Evolutionary conservation across 371 early-diverging fungal genomes (phyloP).

Genomic region (Mucor plumbeus): DNA sequence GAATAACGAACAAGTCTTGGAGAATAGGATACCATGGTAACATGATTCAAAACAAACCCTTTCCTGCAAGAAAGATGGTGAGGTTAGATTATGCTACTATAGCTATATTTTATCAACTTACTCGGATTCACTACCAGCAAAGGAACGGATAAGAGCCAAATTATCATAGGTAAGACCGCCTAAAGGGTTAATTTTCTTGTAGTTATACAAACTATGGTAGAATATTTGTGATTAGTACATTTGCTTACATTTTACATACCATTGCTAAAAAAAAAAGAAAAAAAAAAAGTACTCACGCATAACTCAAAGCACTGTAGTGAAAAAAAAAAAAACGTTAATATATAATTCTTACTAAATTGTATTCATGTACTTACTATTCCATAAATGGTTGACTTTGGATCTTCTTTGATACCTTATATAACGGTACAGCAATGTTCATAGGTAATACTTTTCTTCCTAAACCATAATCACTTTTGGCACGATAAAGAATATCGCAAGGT

Average conservation of each 20-base stretch:
- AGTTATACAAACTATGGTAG: constrained; percentile 75
- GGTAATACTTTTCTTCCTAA: constrained; percentile 79
- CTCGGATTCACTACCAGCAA: constrained; percentile 77
- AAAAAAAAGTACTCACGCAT: constrained; percentile 39
- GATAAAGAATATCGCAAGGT: constrained; percentile 82
- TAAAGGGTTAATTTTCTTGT: constrained; percentile 66
- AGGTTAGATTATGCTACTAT: not conserved
- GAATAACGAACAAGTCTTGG: constrained; percentile 69
- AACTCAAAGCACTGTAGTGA: constrained; percentile 41
- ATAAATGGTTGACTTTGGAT: constrained; percentile 84
- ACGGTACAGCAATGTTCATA: constrained; percentile 80
- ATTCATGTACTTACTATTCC: constrained; percentile 74
- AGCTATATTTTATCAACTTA: constrained; percentile 55
- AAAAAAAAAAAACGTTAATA: constrained; percentile 3
- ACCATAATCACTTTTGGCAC: constrained; percentile 75
- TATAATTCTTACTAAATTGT: constrained; percentile 9
- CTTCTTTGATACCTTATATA: constrained; percentile 72
- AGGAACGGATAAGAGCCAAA: constrained; percentile 75
- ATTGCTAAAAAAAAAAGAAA: too few relatives aligned
- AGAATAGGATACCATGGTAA: constrained; percentile 84
- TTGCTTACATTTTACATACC: not conserved
- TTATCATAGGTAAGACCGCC: constrained; percentile 70
- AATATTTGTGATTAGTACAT: not conserved
- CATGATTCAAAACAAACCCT: constrained; percentile 83
- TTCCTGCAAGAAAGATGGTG: constrained; percentile 49